phyloP scores from a whole-genome alignment of 768 basidiomycete genomes.

The Gymnopilus junonius region DNA sequence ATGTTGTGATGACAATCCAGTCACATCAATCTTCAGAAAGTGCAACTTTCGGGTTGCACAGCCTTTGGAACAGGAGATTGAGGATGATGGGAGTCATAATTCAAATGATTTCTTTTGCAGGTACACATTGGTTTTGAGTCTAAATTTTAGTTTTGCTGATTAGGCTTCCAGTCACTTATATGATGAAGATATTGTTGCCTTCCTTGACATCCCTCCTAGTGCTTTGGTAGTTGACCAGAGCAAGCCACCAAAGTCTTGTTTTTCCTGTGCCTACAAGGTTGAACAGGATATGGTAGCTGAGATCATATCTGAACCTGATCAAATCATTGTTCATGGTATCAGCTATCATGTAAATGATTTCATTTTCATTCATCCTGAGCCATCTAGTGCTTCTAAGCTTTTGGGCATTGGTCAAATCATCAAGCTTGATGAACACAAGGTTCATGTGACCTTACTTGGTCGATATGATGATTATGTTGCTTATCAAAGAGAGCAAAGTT shows the following conservation, averaged over 20 bases:
- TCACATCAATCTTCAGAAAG: slow-evolving; percentile 61
- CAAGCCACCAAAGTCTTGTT: slow-evolving; percentile 39
- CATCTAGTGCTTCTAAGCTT: slow-evolving; percentile 27
- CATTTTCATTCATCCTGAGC: slow-evolving; percentile 51
- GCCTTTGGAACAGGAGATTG: slow-evolving; percentile 47
- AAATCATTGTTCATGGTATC: slow-evolving; percentile 41
- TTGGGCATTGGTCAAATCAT: slow-evolving; percentile 63
- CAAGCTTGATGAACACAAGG: slow-evolving; percentile 33
- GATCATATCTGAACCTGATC: slow-evolving; percentile 37
- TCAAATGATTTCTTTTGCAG: slow-evolving; percentile 60
- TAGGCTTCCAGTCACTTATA: slow-evolving; percentile 48
- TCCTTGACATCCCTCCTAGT: slow-evolving; percentile 46
- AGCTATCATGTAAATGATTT: slow-evolving; percentile 65
- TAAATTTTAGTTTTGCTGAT: background rate
- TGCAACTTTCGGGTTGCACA: slow-evolving; percentile 52
- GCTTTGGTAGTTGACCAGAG: slow-evolving; percentile 18
- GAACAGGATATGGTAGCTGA: slow-evolving; percentile 26
- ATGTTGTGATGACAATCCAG: slow-evolving; percentile 57
- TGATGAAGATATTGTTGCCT: slow-evolving; percentile 49
- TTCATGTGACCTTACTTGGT: slow-evolving; percentile 47
- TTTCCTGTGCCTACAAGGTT: slow-evolving; percentile 47
- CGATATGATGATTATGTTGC: slow-evolving; percentile 47
- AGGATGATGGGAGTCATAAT: slow-evolving; percentile 42
- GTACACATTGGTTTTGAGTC: slow-evolving; percentile 36
- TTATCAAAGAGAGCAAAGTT: slow-evolving; percentile 4